Base-by-base conservation (phyloP, 116 monocot genomes). In the Zostera marina region DNA sequence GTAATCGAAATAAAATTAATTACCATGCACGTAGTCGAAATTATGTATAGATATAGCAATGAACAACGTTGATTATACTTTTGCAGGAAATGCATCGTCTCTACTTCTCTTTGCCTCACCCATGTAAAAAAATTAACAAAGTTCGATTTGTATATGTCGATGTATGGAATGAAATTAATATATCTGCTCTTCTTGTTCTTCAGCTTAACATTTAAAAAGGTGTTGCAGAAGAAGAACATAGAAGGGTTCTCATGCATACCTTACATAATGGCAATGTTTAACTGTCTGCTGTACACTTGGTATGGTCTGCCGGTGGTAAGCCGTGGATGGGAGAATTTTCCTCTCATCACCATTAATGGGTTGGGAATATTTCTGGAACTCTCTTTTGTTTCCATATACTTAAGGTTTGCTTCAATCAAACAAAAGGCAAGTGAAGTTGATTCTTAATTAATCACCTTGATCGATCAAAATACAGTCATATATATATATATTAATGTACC, bases 211-310 rank as follows among this genome's bases (percentile, higher is more conserved):
- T 82, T 82, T 20, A 71, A 39, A 15, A 72, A 71, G 66, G 82
- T 82, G 59, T 44, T 75, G 42, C 68, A 42, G 59, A 77, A 72
- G 63, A 62, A 65, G 47, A 77, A 68, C 47, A 74, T 68, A n/a
- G 74, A 74, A 44, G 71, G 68, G 53, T 82, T 72, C 54, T 82
- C 74, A 2, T 74, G 82, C 65, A 44, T 82, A 38, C 82, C 82
- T 2, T 82, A 77, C 54, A 56, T 69, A 32, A 54, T 82, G 51
- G 77, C 78, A 43, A 47, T 82, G 22, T 52, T 77, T 17, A 82
- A 82, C 41, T 77, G 77, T 62, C 74, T 82, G 21, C 47, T 82
- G 2, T 82, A 78, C 52, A 74, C 82, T n/a, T 78, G 82, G 82
- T 82, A 82, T 57, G 82, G 48, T 24, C 60, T 77, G 38, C 81